Conservation (phyloP, 441 rosid species). For the Kokia cookei region DNA sequence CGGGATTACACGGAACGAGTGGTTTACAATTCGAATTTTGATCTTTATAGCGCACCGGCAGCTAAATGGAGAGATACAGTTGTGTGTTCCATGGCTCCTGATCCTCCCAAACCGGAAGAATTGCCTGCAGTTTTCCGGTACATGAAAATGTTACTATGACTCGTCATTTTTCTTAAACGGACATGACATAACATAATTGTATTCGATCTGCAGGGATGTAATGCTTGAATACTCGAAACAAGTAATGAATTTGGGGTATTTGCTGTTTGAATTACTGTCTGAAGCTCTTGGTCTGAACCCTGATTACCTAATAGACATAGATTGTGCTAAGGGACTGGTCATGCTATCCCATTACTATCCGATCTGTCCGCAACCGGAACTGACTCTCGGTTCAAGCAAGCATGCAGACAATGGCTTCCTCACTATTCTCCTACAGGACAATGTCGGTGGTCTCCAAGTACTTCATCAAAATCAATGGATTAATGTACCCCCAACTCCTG, state of each 20-base stretch:
- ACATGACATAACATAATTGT: neutral
- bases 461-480: constrained; percentile 26
- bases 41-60: neutral
- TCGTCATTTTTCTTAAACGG: too few species aligned
- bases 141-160: too few species aligned
- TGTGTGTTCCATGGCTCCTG: neutral
- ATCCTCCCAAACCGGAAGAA: constrained; percentile 2
- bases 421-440: constrained; percentile 30
- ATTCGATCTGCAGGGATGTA: constrained; percentile 6
- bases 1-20: neutral
- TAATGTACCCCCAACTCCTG: constrained; percentile 22
- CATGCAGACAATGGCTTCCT: constrained; percentile 24
- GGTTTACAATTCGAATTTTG: constrained; percentile 6
- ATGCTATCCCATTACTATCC: constrained; percentile 36
- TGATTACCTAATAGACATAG: constrained; percentile 12
- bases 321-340: constrained; percentile 15
- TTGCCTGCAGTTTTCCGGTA: neutral
- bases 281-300: constrained; percentile 34
- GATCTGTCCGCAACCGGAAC: constrained; percentile 27
- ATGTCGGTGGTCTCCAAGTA: constrained; percentile 31
- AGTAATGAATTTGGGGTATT: constrained; percentile 19
- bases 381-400: constrained; percentile 21
- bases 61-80: constrained; percentile 9
- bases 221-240: constrained; percentile 20
- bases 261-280: constrained; percentile 35